These are phyloP conservation scores for Claviceps arundinis DNA, from an alignment of 2,329 filamentous ascomycete genomes.

Conservation along the genomic window DNA sequence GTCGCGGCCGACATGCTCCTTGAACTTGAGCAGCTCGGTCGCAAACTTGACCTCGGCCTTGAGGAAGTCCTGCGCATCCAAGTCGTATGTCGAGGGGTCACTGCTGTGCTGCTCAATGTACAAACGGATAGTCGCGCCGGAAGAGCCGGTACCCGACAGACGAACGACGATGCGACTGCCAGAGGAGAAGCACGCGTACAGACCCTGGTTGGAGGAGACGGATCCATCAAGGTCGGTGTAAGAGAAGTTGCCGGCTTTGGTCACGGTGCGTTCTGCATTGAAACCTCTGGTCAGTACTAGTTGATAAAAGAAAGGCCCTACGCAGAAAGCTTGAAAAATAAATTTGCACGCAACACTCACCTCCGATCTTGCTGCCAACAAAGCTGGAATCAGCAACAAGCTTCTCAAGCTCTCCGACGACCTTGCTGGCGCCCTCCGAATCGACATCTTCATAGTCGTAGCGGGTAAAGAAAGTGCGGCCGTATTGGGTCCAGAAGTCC, in stretches of 20 bases:
- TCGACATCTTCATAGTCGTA: slow-evolving; percentile 98
- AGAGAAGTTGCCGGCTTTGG: slow-evolving; percentile 87
- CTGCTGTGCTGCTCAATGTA: slow-evolving; percentile 94
- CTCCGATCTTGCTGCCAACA: slow-evolving; percentile 67
- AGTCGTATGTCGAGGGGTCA: slow-evolving; percentile 62
- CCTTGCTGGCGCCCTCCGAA: slow-evolving; percentile 78
- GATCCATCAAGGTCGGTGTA: slow-evolving; percentile 98
- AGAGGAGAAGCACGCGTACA: slow-evolving; percentile 88
- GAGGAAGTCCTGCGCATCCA: slow-evolving; percentile 88
- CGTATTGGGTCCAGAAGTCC: slow-evolving; percentile 93
- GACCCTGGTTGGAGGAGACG: slow-evolving; percentile 87
- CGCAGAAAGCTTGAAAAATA: neutral
- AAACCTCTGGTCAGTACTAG: slow-evolving; percentile 3
- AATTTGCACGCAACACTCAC: slow-evolving; percentile 23
- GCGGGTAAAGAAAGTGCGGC: slow-evolving; percentile 96
- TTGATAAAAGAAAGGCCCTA: neutral
- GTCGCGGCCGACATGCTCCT: slow-evolving; percentile 83
- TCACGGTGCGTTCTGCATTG: slow-evolving; percentile 55
- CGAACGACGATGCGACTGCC: slow-evolving; percentile 92
- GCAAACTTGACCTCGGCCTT: slow-evolving; percentile 80
- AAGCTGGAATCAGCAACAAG: slow-evolving; percentile 64
- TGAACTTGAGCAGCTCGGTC: slow-evolving; percentile 75
- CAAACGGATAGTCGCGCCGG: slow-evolving; percentile 87
- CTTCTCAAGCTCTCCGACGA: slow-evolving; percentile 67
- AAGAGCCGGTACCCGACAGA: slow-evolving; percentile 87